Base-by-base conservation (phyloP, 2,329 filamentous ascomycete species). In the Colletotrichum tofieldiae region DNA sequence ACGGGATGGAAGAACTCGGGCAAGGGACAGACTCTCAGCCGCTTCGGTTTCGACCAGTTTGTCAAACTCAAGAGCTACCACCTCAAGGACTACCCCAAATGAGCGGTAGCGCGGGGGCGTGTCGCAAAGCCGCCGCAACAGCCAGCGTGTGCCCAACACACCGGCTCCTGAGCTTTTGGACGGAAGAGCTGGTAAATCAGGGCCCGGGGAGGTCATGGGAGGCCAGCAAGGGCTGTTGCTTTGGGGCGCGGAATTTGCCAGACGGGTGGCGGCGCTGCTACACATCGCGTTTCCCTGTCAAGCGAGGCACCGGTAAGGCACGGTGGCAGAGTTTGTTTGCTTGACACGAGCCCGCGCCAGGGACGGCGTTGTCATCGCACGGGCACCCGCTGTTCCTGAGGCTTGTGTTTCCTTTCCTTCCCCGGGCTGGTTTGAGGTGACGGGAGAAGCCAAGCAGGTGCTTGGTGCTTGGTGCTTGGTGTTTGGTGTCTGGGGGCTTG, bases 1-100 rank as follows among this genome's bases (percentile, higher is more conserved):
- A 96, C 95, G 2, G 96, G 96, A 14, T 98, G 95, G 95, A 98
- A 98, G 86, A 95, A 98, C 81, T 98, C 95, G 73, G 96, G 96
- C 75, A 95, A 94, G 82, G 96, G 96, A 29, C 93, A 95, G 77
- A 98, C 95, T 12, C 84, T 98, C 77, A 96, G 94, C 84, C 92
- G 86, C 77, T 97, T 95, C 79, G 96, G 96, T 14, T 98, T 97
- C 79, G 96, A 98, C 77, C 94, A 97, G 80, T 98, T 98, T 80
- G 93, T 97, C 80, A 97, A 96, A 88, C 88, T 98, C 78, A 98
- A 98, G 91, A 98, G 94, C 86, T 97, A 93, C 82, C 96, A 98
- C 82, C 81, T 98, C 81, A 98, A 98, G 85, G 91, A 97, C 75
- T 91, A 92, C 78, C 90, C 90, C 55, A 91, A 91, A 83, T 90